These are phyloP conservation scores for Penicillium sp. DNA, from an alignment of 2,329 filamentous ascomycete genomes.

Conservation along the genomic window DNA sequence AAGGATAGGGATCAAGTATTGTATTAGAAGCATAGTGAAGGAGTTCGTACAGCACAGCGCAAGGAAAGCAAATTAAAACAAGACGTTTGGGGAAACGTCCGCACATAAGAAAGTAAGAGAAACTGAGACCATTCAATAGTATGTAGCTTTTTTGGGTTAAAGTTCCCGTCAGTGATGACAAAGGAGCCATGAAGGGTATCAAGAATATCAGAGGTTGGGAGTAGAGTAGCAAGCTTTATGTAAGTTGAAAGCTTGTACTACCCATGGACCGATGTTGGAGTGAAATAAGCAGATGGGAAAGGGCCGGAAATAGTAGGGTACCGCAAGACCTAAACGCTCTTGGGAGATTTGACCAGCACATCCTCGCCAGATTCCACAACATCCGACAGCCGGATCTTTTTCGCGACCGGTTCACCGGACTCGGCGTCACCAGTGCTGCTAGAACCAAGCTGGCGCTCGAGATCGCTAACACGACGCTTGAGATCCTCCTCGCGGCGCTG, in stretches of 20 bases:
- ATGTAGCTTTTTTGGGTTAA: slow-evolving; percentile 19
- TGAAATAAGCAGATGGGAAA: slow-evolving; percentile 5
- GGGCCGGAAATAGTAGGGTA: slow-evolving; percentile 2
- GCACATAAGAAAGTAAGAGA: slow-evolving; percentile 10
- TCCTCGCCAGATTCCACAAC: slow-evolving; percentile 47
- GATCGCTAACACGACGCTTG: slow-evolving; percentile 77
- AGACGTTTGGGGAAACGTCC: slow-evolving; percentile 16
- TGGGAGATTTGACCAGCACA: slow-evolving; percentile 37
- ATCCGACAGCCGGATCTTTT: slow-evolving; percentile 59
- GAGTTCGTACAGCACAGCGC: slow-evolving; percentile 23
- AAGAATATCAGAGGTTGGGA: slow-evolving; percentile 36
- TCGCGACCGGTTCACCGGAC: slow-evolving; percentile 50
- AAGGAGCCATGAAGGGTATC: slow-evolving; percentile 41
- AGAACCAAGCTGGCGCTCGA: slow-evolving; percentile 58
- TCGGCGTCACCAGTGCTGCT: slow-evolving; percentile 22
- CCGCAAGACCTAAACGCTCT: slow-evolving; percentile 27
- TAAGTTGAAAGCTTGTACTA: background rate
- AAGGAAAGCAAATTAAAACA: slow-evolving; percentile 20
- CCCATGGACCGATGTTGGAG: background rate
- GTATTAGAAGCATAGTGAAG: slow-evolving; percentile 29
- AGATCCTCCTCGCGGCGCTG: slow-evolving; percentile 77
- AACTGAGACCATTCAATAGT: slow-evolving; percentile 21
- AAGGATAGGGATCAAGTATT: slow-evolving; percentile 10
- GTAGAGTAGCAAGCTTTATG: slow-evolving; percentile 21
- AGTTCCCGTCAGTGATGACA: slow-evolving; percentile 34